Evolutionary conservation across 345 rosid species (phyloP).

Genomic region (Eucalyptus erythrocorys): DNA sequence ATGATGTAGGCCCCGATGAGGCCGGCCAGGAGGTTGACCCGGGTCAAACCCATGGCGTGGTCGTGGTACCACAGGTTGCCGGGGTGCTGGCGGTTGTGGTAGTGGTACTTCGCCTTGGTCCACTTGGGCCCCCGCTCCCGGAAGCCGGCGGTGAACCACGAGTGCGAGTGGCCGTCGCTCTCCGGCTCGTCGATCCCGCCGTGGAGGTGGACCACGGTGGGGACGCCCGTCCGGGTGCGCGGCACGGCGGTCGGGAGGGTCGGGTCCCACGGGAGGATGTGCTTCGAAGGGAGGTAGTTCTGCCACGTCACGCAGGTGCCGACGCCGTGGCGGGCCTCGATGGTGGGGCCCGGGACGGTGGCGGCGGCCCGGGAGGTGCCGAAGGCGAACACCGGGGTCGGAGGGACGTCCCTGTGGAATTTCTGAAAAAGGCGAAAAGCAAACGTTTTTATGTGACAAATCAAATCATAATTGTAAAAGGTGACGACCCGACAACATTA

Average conservation of each 20-base stretch:
- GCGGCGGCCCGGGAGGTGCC: constrained; percentile 48
- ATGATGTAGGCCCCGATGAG: constrained; percentile 67
- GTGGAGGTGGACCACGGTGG: constrained; percentile 95
- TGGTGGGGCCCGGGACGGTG: constrained; percentile 88
- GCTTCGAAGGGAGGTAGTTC: constrained; percentile 73
- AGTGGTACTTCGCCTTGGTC: constrained; percentile 43
- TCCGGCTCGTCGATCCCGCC: constrained; percentile 66
- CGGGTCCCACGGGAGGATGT: constrained; percentile 90
- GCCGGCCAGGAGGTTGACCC: constrained; percentile 86
- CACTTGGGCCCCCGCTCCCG: constrained; percentile 47
- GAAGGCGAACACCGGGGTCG: constrained; percentile 72
- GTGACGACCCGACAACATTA: neutral
- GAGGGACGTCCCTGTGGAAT: constrained; percentile 84
- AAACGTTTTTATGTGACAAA: neutral
- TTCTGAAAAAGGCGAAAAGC: constrained; percentile 23
- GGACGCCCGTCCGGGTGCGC: constrained; percentile 32
- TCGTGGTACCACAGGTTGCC: constrained; percentile 96
- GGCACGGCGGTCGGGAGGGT: constrained; percentile 69
- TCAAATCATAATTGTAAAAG: neutral
- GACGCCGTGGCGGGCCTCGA: constrained; percentile 65
- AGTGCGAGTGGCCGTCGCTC: constrained; percentile 64
- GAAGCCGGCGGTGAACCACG: constrained; percentile 82
- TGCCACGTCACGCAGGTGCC: constrained; percentile 61
- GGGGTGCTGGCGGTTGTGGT: constrained; percentile 65
- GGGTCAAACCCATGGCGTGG: constrained; percentile 81